These are phyloP conservation scores for Aspergillus novoparasiticus DNA, from an alignment of 2,329 filamentous ascomycete species.

Conservation along the genomic window DNA sequence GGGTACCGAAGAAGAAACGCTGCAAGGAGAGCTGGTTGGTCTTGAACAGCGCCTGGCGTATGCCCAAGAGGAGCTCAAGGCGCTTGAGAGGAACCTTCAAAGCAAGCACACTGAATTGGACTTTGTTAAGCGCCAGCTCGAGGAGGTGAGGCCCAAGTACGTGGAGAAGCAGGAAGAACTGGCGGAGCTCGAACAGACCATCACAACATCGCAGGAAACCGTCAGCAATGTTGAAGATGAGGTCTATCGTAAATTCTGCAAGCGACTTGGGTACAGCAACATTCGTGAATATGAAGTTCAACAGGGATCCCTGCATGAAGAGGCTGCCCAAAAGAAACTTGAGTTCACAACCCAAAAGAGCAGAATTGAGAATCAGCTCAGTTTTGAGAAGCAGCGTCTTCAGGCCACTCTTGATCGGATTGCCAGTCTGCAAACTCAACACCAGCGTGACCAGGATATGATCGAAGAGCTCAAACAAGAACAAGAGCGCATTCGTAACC, in stretches of 20 bases:
- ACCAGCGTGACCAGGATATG: slow-evolving; percentile 67
- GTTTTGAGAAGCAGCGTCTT: slow-evolving; percentile 70
- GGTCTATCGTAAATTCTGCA: slow-evolving; percentile 83
- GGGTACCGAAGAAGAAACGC: slow-evolving; percentile 74
- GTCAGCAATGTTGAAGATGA: slow-evolving; percentile 85
- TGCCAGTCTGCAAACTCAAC: slow-evolving; percentile 65
- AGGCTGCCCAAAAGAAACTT: slow-evolving; percentile 81
- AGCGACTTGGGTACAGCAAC: slow-evolving; percentile 79
- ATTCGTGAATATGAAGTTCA: slow-evolving; percentile 93
- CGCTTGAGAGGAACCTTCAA: slow-evolving; percentile 77
- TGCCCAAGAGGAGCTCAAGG: slow-evolving; percentile 73
- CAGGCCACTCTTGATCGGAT: slow-evolving; percentile 71
- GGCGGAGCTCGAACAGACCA: slow-evolving; percentile 60
- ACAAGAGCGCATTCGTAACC: slow-evolving; percentile 73
- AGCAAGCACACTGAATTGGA: slow-evolving; percentile 83
- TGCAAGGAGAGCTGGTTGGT: slow-evolving; percentile 77
- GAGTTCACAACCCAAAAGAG: slow-evolving; percentile 80
- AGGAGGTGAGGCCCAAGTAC: slow-evolving; percentile 76
- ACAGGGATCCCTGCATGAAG: slow-evolving; percentile 88
- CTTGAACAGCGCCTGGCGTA: slow-evolving; percentile 75
- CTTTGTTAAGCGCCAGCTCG: slow-evolving; percentile 71
- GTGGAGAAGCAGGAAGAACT: slow-evolving; percentile 71
- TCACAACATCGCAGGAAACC: slow-evolving; percentile 61
- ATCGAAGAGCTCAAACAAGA: slow-evolving; percentile 71
- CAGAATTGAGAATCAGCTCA: slow-evolving; percentile 62